Base-by-base conservation (phyloP, 1,284 basidiomycete genomes). In the Naganishia cerealis region DNA sequence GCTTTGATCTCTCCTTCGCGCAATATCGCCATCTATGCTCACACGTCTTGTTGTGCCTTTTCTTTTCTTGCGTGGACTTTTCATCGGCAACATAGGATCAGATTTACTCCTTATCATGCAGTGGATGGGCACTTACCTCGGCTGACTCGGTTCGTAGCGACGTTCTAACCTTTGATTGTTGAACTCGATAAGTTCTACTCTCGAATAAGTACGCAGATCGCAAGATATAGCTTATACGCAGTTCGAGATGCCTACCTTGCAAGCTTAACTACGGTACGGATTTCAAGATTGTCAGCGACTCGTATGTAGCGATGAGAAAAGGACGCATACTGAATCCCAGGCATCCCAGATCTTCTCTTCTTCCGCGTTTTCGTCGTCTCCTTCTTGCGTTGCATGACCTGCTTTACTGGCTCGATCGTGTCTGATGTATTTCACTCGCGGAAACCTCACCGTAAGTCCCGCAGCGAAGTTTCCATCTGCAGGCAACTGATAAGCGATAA, bases 361-460 rank as follows among this genome's bases (percentile, higher is more conserved):
- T 50, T 15, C 13, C 21, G 1, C 46, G 84, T 84, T 61, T 88
- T 74, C 66, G 81, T 57, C 62, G 5, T 73, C 73, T 46, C 68
- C 69, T 55, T 77, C 75, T n/a, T 77, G 75, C 1, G 70, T 72
- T 4, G 67, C 52, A 0, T 74, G 73, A 67, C 74, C 71, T 36
- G 76, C 72, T 21, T 76, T 72, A 65, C 77, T 79, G 2, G 67
- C 73, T 29, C 61, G 61, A 43, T 63, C 61, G 29, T 76, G 79
- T 66, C 91, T 86, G 70, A 94, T 92, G 13, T 81, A 78, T 48
- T 91, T 77, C n/a, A 90, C 91, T 65, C 92, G 86, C 39, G 92
- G 92, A 74, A 95, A 95, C 29, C 92, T 87, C 86, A 94, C 70
- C 0, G 80, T 79, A 43, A 63, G 53, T 18, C 54, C 61, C 26